Base-by-base conservation (phyloP, 768 basidiomycete genomes). In the Pleurotus tuoliensis region DNA sequence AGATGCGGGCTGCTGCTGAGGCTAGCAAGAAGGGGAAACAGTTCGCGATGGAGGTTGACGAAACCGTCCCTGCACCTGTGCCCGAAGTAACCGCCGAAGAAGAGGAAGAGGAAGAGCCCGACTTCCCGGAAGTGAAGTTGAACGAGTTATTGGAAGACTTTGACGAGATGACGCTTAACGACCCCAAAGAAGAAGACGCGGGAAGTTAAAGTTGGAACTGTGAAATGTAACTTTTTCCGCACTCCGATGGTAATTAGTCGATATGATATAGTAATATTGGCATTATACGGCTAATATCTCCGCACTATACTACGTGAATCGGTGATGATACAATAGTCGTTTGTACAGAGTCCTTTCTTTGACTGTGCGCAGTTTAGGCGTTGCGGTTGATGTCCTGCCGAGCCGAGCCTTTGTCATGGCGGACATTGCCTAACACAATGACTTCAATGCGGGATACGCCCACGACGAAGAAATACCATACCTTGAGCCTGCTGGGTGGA, bases 131-230 rank as follows among this genome's bases (percentile, higher is more conserved):
- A 41, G 78, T 98, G 43, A 77, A 80, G 57, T 68, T 96, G 64
- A 84, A 94, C 62, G 94, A 98, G 71, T 69, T 98, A 59, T 70
- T 98, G 64, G 93, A 97, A 58, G 86, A 89, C 69, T 94, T 97
- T 63, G 94, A 97, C 62, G 92, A 92, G 70, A 81, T 98, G 87
- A 92, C 87, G 7, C 77, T 97, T 39, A 82, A 79, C 5, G 70
- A 68, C 47, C 69, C 64, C 43, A 64, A 64, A 20, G 68, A 68
- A 15, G 30, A 34, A 34, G 30, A 34, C 8, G 30, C 30, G 30
- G 30, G 30, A 9, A 34, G 9, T 9, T 34, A 34, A 8, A 9
- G 7, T 34, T 4, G 11, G 2, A 8, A 9, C 2, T 11, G 30
- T 11, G 9, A 4, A 3, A 34, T 34, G 7, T 34, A 34, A 3